Conservation (phyloP, 176 grass and related monocot genomes). For the Eragrostis nindensis region DNA sequence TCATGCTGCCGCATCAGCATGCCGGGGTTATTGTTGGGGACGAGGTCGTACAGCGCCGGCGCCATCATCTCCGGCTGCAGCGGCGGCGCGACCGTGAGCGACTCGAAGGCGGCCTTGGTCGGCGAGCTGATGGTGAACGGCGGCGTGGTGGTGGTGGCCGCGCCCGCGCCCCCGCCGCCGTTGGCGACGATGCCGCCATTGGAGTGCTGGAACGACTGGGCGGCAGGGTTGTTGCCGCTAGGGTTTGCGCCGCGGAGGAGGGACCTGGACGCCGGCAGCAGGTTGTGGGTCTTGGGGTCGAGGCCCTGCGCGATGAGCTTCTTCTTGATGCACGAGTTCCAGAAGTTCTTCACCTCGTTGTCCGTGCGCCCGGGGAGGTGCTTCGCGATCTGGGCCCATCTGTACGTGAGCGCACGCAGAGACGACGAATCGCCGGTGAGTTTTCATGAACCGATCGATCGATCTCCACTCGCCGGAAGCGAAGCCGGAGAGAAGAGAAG, state of each 20-base stretch:
- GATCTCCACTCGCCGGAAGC: neutral
- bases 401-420: slow-evolving; percentile 10
- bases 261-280: slow-evolving; percentile 68
- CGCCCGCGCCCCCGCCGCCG: neutral
- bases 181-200: slow-evolving; percentile 2
- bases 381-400: slow-evolving; percentile 98
- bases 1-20: slow-evolving; percentile 48
- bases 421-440: neutral
- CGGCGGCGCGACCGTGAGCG: slow-evolving; percentile 24
- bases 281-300: slow-evolving; percentile 97
- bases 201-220: slow-evolving; percentile 51
- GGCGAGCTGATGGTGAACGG: slow-evolving; percentile 96
- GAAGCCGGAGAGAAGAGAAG: neutral
- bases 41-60: slow-evolving; percentile 45
- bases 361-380: slow-evolving; percentile 95
- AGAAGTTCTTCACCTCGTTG: slow-evolving; percentile 99
- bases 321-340: slow-evolving; percentile 99
- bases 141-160: slow-evolving; percentile 17
- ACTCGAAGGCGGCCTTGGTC: slow-evolving; percentile 55
- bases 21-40: slow-evolving; percentile 2
- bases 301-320: slow-evolving; percentile 96
- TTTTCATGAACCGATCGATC: neutral
- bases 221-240: slow-evolving; percentile 24
- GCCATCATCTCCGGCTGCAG: slow-evolving; percentile 27
- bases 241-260: slow-evolving; percentile 49